phyloP scores from a whole-genome alignment of 345 rosid species.

The Heritiera littoralis region DNA sequence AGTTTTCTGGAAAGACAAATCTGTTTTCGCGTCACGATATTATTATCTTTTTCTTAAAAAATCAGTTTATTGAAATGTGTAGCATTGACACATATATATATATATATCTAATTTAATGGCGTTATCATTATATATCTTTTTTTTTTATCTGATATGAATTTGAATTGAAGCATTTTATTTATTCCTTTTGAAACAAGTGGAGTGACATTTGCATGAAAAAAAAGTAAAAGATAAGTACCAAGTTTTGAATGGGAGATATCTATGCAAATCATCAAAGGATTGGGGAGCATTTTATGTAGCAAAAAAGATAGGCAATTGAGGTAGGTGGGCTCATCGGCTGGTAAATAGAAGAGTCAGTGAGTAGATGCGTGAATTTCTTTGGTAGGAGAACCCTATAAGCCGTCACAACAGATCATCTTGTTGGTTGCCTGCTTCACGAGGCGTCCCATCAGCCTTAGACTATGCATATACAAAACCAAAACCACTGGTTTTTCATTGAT shows the following conservation, averaged over 20 bases:
- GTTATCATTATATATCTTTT: too few relatives aligned
- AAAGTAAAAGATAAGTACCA: too few relatives aligned
- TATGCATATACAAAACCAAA: not conserved
- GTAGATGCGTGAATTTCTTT: not conserved
- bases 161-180: too few relatives aligned
- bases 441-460: conserved; percentile 4
- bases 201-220: too few relatives aligned
- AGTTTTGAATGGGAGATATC: too few relatives aligned
- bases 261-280: not conserved
- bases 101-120: too few relatives aligned
- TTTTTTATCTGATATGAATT: too few relatives aligned
- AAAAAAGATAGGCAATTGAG: not conserved
- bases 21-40: too few relatives aligned
- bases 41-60: too few relatives aligned
- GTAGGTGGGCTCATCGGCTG: not conserved
- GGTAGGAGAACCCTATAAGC: conserved; percentile 1
- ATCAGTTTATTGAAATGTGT: too few relatives aligned
- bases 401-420: not conserved
- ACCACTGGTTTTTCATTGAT: not conserved
- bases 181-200: too few relatives aligned
- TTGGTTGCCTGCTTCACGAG: not conserved
- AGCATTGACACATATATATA: too few relatives aligned
- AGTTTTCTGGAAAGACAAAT: not conserved
- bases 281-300: not conserved
- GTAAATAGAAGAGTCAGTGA: not conserved